Conservation (phyloP, 2,329 filamentous ascomycete species). For the Sphaerulina musiva region DNA sequence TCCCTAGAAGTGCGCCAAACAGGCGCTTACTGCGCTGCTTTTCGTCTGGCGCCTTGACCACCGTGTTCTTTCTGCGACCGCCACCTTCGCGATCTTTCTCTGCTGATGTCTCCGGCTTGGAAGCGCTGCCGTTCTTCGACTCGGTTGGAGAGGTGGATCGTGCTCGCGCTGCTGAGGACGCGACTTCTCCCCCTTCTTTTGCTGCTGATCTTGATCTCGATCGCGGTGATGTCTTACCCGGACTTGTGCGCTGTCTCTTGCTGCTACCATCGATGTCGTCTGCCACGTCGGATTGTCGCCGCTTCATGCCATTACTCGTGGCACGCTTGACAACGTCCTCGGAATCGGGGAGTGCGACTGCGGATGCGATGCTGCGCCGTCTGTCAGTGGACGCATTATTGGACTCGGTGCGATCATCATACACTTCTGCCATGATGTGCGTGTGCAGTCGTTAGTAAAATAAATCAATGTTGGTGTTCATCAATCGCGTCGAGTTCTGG, state of each 20-base stretch:
- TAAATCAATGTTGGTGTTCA: background rate
- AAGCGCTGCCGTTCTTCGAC: background rate
- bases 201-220: slow-evolving; percentile 10
- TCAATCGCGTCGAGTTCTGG: background rate
- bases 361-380: slow-evolving; percentile 12
- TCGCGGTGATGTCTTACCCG: slow-evolving; percentile 28
- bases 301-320: slow-evolving; percentile 24
- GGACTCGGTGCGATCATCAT: background rate
- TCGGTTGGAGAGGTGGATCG: slow-evolving; percentile 7
- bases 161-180: slow-evolving; percentile 4
- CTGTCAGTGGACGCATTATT: background rate
- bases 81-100: slow-evolving; percentile 11
- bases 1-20: slow-evolving; percentile 56
- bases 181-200: slow-evolving; percentile 9
- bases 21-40: slow-evolving; percentile 77
- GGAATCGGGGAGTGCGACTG: slow-evolving; percentile 14
- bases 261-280: slow-evolving; percentile 22
- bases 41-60: slow-evolving; percentile 51
- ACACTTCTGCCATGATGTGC: slow-evolving; percentile 3
- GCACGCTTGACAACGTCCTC: slow-evolving; percentile 13
- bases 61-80: slow-evolving; percentile 21
- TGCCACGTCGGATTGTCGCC: slow-evolving; percentile 21
- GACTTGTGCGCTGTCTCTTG: slow-evolving; percentile 28
- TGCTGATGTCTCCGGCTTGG: slow-evolving; percentile 8
- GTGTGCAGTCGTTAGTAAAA: background rate